Base-by-base conservation (phyloP, 768 basidiomycete species). In the Scleroderma citrinum region DNA sequence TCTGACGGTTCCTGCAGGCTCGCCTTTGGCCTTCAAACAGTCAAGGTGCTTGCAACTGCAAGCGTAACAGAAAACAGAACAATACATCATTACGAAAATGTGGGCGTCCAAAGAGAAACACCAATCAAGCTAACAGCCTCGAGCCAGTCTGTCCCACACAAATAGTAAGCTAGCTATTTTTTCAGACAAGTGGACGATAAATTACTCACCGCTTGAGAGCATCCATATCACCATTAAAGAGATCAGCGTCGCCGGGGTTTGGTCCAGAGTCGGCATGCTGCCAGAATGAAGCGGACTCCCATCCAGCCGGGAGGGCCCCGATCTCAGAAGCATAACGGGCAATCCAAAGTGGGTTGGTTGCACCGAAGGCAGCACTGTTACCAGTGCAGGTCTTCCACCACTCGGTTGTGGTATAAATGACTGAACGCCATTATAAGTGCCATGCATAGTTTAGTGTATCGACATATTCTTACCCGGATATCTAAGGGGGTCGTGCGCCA, bases 381-480 rank as follows among this genome's bases (percentile, higher is more conserved):
- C 77, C 81, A 2, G 84, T 85, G 61, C 84, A 86, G 8, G 70
- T 72, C 10, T 56, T 76, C 84, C 84, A 86, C 83, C 83, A 85
- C 59, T 76, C 69, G 11, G 80, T 82, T 3, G 77, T 81, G 24
- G 78, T 78, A 54, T 84, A 84, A 48, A 83, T 81, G 35, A 78
- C 78, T 76, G 47, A 7, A 44, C 5, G 11, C 30, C 39, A 0
- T 23, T 38, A 13, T 19, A 11, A 13, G 20, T 20, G 3, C 3
- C 23, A 14, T 5, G 10, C 3, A 23, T 38, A 17, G 26, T n/a
- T 13, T 31, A 8, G 26, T 16, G 17, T 4, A 41, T 29, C 32
- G 19, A 37, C 31, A 21, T 34, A 44, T 31, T 62, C 56, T 32
- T 44, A 73, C 77, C 64, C 32, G 74, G 75, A 51, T 66, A 76